phyloP scores from a whole-genome alignment of 441 rosid genomes.

The Pelargonium exstipulatum region DNA sequence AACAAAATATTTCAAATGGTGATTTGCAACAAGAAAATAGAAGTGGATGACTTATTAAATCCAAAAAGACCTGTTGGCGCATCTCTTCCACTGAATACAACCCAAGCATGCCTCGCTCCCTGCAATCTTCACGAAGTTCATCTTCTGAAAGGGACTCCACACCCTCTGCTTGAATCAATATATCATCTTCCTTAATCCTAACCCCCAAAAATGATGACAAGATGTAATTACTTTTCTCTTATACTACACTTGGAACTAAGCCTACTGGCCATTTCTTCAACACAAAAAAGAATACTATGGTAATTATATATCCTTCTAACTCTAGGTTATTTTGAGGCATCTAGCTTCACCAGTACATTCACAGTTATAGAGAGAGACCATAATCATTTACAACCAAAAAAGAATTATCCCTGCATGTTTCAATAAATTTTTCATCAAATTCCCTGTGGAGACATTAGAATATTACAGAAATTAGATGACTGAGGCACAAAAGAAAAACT shows the following conservation, averaged over 20 bases:
- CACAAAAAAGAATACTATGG: background rate
- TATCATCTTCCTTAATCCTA: conserved; percentile 18
- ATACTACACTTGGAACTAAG: background rate
- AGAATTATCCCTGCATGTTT: too few relatives aligned
- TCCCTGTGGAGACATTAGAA: too few relatives aligned
- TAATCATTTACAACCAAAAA: too few relatives aligned
- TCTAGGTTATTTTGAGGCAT: too few relatives aligned
- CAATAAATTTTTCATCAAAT: too few relatives aligned
- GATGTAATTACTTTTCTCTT: conserved; percentile 4
- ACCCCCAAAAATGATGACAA: conserved; percentile 4
- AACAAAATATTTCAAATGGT: background rate
- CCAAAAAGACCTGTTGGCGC: conserved; percentile 21
- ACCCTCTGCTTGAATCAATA: conserved; percentile 24
- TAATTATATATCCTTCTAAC: too few relatives aligned
- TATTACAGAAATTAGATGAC: too few relatives aligned
- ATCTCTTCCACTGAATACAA: conserved; percentile 21
- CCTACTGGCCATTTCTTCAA: background rate
- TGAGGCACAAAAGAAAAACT: too few relatives aligned
- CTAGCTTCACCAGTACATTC: too few relatives aligned
- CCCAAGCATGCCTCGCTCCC: conserved; percentile 26
- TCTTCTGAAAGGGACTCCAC: conserved; percentile 22
- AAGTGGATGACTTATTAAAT: background rate
- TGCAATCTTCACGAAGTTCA: conserved; percentile 25
- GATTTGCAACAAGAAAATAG: conserved; percentile 10
- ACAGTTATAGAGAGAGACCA: too few relatives aligned